Conservation (phyloP, 2,329 filamentous ascomycete genomes). For the Aspergillus hiratsukae region DNA sequence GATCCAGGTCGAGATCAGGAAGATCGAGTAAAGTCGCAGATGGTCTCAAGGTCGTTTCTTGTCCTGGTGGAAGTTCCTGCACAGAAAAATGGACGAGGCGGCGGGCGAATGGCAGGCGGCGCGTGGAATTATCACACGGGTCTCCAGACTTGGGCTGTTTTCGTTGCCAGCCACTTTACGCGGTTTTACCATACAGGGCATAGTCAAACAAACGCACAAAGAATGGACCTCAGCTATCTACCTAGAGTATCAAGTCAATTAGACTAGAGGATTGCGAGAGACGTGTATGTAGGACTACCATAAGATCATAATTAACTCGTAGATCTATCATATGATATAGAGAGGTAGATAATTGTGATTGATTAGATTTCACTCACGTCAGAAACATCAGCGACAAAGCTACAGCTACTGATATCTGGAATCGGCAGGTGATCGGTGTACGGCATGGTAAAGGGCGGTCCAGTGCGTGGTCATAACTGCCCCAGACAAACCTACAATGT, state of each 20-base stretch:
- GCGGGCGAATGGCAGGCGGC: constrained; percentile 22
- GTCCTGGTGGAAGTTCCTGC: constrained; percentile 20
- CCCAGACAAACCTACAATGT: not conserved
- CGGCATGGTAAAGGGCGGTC: not conserved
- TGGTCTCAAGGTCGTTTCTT: constrained; percentile 8
- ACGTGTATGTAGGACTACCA: not conserved
- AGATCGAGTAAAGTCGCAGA: constrained; percentile 18
- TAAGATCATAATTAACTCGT: not conserved
- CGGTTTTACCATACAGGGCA: constrained; percentile 11
- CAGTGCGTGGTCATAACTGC: not conserved
- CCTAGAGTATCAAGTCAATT: not conserved
- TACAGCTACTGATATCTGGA: no score
- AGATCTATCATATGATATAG: not conserved
- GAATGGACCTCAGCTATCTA: not conserved
- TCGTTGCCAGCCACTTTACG: constrained; percentile 8
- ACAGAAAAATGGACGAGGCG: constrained; percentile 19
- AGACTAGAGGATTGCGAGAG: not conserved
- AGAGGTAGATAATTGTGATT: not conserved
- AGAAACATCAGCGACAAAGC: not conserved
- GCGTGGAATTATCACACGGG: constrained; percentile 25
- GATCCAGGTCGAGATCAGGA: constrained; percentile 24
- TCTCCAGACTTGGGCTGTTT: not conserved
- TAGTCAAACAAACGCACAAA: constrained; percentile 7
- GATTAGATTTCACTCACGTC: not conserved
- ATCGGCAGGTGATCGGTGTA: not conserved